Evolutionary conservation across 192 early-diverging fungal genomes (phyloP).

Genomic region (Anaeromyces robustus): DNA sequence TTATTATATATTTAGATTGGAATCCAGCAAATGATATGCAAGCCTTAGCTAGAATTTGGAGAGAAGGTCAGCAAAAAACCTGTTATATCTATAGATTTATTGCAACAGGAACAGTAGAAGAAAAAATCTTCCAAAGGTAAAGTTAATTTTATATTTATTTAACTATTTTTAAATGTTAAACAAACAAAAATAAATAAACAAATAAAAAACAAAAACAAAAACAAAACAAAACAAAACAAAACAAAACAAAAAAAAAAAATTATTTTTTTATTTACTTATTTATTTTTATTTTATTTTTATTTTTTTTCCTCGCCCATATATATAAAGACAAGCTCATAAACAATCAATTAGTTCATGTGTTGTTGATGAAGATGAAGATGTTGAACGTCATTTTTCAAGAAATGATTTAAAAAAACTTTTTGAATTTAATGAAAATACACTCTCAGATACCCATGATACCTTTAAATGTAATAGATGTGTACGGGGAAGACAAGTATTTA

Average conservation of each 20-base stretch:
- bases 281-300: background rate
- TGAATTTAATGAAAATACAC: conserved; percentile 49
- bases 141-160: conserved; percentile 15
- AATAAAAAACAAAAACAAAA: too few species aligned
- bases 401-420: conserved; percentile 84
- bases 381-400: conserved; percentile 85
- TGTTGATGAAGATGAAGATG: conserved; percentile 84
- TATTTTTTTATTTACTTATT: too few species aligned
- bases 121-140: conserved; percentile 97
- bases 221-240: too few species aligned
- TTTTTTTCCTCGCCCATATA: background rate
- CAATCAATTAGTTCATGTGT: conserved; percentile 79
- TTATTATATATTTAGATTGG: conserved; percentile 37
- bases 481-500: conserved; percentile 58
- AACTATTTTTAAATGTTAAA: too few species aligned
- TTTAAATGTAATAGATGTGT: conserved; percentile 91
- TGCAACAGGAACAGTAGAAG: conserved; percentile 94
- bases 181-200: too few species aligned
- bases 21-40: conserved; percentile 97
- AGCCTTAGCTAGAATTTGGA: conserved; percentile 18
- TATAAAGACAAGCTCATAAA: conserved; percentile 41
- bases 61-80: conserved; percentile 47
- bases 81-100: conserved; percentile 98
- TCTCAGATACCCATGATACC: conserved; percentile 88
- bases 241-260: too few species aligned